A percentile compares a stretch with the other conserved stretches of the same genome.
phyloP scores from a whole-genome alignment of 768 basidiomycete species.

The Lactarius vividus region DNA sequence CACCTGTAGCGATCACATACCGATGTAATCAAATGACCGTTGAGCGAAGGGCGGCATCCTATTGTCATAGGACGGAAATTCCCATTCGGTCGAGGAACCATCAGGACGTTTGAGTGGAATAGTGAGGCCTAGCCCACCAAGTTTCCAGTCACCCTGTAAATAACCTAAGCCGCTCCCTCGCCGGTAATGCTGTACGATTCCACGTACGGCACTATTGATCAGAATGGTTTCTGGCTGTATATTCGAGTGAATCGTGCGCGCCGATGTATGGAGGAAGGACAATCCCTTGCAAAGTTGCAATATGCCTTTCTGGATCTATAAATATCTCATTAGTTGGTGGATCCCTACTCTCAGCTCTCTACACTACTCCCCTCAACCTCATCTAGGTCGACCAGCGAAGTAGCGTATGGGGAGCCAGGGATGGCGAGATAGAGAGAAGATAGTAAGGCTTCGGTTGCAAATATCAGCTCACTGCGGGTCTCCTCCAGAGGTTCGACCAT shows the following conservation, averaged over 20 bases:
- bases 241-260: constrained; percentile 89
- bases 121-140: constrained; percentile 84
- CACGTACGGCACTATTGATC: constrained; percentile 80
- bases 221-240: constrained; percentile 83
- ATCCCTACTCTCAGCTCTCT: constrained; percentile 6
- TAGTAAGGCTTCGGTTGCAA: constrained; percentile 89
- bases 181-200: constrained; percentile 13
- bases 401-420: constrained; percentile 54
- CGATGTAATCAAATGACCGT: constrained; percentile 93
- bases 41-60: constrained; percentile 79
- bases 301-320: constrained; percentile 92
- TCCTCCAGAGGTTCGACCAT: constrained; percentile 98
- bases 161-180: constrained; percentile 4
- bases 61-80: constrained; percentile 86
- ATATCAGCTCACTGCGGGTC: constrained; percentile 81
- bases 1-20: constrained; percentile 41
- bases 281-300: constrained; percentile 90
- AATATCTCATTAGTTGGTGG: constrained; percentile 21
- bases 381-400: constrained; percentile 77
- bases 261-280: constrained; percentile 88
- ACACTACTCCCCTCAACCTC: constrained; percentile 77
- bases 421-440: constrained; percentile 81
- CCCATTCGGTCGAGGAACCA: constrained; percentile 79
- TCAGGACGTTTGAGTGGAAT: constrained; percentile 68
- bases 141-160: constrained; percentile 93